Evolutionary conservation across 2,329 filamentous ascomycete genomes (phyloP).

Genomic region (Pyricularia grisea): DNA sequence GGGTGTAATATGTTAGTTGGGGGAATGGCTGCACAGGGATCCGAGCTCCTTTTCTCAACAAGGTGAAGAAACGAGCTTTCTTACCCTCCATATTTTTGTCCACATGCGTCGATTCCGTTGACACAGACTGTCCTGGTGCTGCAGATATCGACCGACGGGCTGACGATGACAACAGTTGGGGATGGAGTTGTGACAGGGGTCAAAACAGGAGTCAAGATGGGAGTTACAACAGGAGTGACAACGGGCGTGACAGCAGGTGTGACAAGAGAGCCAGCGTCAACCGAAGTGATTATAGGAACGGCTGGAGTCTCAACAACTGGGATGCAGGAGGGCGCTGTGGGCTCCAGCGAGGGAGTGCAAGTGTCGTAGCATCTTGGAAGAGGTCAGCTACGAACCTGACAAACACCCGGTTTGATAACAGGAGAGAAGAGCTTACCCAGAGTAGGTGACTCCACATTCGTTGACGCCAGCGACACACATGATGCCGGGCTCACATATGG

Average conservation of each 20-base stretch:
- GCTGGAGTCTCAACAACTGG: not conserved
- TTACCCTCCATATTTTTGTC: slow-evolving; percentile 3
- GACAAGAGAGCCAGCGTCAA: not conserved
- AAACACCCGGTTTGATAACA: not conserved
- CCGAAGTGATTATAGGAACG: not conserved
- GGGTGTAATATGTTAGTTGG: not conserved
- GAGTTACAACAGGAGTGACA: not conserved
- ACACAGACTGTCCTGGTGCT: slow-evolving; percentile 1
- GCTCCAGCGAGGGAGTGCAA: not conserved
- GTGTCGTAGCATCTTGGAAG: slow-evolving; percentile 4
- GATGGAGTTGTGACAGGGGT: not conserved
- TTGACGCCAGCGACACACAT: slow-evolving; percentile 1
- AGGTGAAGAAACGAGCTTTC: not conserved
- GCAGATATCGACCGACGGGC: not conserved
- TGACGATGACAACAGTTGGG: not conserved
- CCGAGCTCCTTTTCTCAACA: not conserved
- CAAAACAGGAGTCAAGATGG: not conserved
- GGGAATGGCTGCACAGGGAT: not conserved
- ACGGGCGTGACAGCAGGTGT: not conserved
- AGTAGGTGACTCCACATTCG: not conserved
- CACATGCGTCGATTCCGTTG: not conserved
- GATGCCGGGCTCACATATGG: not conserved
- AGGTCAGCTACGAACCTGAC: not conserved
- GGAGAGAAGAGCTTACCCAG: not conserved
- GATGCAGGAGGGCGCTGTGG: not conserved